A percentile compares a stretch with the other conserved stretches of the same genome.
These are phyloP conservation scores for Chytriomyces hyalinus DNA, from an alignment of 192 early-diverging fungal genomes.

Conservation along the genomic window DNA sequence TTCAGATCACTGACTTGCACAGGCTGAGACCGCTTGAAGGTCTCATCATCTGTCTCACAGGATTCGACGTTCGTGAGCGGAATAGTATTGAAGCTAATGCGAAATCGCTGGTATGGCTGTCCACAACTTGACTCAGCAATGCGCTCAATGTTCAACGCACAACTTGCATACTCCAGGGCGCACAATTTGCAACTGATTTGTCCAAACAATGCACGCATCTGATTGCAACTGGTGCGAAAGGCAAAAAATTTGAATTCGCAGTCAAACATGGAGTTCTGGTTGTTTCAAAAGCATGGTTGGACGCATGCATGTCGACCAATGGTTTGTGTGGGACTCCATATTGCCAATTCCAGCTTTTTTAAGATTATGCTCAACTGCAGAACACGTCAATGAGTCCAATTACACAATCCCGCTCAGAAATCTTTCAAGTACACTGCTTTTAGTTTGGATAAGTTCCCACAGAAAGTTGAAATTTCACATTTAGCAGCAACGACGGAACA, in stretches of 20 bases:
- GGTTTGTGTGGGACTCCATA: conserved; percentile 7
- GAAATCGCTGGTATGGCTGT: background rate
- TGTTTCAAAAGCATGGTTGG: conserved; percentile 37
- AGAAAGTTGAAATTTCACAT: too few relatives aligned
- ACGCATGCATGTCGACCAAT: conserved; percentile 15
- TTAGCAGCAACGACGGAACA: too few relatives aligned
- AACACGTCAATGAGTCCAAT: background rate
- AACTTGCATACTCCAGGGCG: conserved; percentile 25
- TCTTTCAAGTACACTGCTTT: too few relatives aligned
- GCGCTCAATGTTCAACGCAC: background rate
- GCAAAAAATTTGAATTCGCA: conserved; percentile 45
- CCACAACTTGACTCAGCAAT: background rate
- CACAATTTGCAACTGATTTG: conserved; percentile 27
- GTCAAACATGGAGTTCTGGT: conserved; percentile 29
- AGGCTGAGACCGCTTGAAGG: conserved; percentile 4
- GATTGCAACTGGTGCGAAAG: conserved; percentile 17
- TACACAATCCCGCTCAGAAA: background rate
- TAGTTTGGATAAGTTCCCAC: too few relatives aligned
- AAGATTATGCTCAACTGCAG: background rate
- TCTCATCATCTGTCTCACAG: conserved; percentile 21
- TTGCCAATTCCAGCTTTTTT: background rate
- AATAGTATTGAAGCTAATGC: background rate
- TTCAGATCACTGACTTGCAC: conserved; percentile 19
- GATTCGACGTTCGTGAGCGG: background rate
- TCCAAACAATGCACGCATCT: conserved; percentile 43